Evolutionary conservation across 1,139 yeast genomes (phyloP).

Genomic region (Meyerozyma carpophila): DNA sequence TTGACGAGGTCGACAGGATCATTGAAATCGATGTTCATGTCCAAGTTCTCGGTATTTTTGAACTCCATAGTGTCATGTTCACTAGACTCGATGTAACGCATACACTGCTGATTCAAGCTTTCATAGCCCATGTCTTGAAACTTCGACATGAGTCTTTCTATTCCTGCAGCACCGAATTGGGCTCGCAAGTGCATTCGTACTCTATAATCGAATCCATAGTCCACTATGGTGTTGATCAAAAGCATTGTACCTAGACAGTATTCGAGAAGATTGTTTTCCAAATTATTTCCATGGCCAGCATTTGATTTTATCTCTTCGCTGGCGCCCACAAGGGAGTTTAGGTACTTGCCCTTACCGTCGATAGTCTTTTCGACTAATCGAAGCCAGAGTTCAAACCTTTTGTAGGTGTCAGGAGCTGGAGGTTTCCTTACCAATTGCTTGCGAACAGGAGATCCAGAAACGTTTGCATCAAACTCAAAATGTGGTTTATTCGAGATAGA

Average conservation of each 20-base stretch:
- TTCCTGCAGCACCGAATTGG: constrained; percentile 72
- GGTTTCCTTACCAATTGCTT: constrained; percentile 36
- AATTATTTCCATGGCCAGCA: constrained; percentile 12
- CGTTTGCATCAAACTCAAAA: constrained; percentile 23
- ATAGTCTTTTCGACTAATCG: constrained; percentile 65
- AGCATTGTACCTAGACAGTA: constrained; percentile 77
- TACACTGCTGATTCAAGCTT: constrained; percentile 59
- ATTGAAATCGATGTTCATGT: constrained; percentile 57
- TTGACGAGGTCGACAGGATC: constrained; percentile 71
- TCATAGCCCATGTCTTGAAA: constrained; percentile 62
- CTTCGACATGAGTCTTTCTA: constrained; percentile 55
- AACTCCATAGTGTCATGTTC: constrained; percentile 68
- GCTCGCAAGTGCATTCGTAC: constrained; percentile 73
- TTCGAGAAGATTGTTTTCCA: constrained; percentile 69
- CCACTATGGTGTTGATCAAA: constrained; percentile 67
- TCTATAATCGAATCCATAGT: constrained; percentile 58
- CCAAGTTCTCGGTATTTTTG: constrained; percentile 53
- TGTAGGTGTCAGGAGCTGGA: constrained; percentile 35
- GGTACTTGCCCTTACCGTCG: constrained; percentile 77
- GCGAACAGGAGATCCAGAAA: neutral
- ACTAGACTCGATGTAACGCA: constrained; percentile 59
- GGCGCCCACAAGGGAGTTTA: constrained; percentile 91
- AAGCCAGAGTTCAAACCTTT: constrained; percentile 84
- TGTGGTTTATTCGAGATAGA: constrained; percentile 55
- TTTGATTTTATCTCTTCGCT: constrained; percentile 67